Evolutionary conservation across 2,329 filamentous ascomycete species (phyloP), one percentile per base, ranked within the genome.

Genomic region (Xylaria sp.): DNA sequence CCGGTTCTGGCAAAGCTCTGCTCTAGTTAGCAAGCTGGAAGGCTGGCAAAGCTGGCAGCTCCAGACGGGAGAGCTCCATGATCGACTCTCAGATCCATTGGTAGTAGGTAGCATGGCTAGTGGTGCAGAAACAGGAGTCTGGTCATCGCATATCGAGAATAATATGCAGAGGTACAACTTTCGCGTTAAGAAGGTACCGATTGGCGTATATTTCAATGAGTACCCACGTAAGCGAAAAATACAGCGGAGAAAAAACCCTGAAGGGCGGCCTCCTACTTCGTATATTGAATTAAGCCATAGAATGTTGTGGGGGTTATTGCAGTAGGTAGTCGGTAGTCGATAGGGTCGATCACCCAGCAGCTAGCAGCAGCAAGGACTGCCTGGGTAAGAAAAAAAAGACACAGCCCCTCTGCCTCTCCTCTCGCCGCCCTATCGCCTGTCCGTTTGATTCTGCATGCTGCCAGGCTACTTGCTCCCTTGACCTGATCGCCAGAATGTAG

Each of bases 1-100:
- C 55, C 54, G 46, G 46, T 56, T 62, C 39, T 20, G 55, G 57
- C 39, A 58, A 59, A 29, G 57, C 48, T 57, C 44, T 51, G 26
- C 34, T 48, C 11, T n/a, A 46, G 50, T 34, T 43, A 37, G 26
- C 17, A 9, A n/a, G 41, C 22, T 21, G 44, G 39, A 37, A 39
- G 26, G 8, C 26, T 24, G 53, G 24, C 40, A 49, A 24, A n/a
- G n/a, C n/a, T n/a, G 16, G 19, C 24, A 9, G 20, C 19, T 20
- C 40, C 9, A 17, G 6, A 7, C 34, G n/a, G n/a, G n/a, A n/a
- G 19, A 49, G 41, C 29, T 37, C 37, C 48, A 44, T 39, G 44
- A 45, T 41, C 38, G 24, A 48, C 38, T 44, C 19, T 7, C n/a
- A 11, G 26, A 37, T 21, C n/a, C n/a, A n/a, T n/a, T n/a, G n/a